Conservation (phyloP, 2,329 filamentous ascomycete genomes). For the Colletotrichum acutatum region DNA sequence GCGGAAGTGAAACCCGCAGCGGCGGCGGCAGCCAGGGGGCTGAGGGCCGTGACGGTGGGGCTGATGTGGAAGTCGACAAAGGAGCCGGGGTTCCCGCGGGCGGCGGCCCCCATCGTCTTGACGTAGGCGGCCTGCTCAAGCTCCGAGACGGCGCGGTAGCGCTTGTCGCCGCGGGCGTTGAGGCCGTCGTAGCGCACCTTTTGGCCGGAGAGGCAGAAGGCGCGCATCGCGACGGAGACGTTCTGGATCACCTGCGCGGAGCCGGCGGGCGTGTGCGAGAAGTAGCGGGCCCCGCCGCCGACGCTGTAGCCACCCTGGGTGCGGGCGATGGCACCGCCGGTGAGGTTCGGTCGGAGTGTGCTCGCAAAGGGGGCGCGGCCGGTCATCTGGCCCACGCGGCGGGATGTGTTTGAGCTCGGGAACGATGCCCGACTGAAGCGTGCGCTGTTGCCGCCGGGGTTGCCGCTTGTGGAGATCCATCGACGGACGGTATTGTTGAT, state of each 20-base stretch:
- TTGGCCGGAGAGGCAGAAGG: slow-evolving; percentile 91
- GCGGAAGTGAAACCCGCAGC: slow-evolving; percentile 60
- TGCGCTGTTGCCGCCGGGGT: slow-evolving; percentile 42
- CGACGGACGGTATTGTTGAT: slow-evolving; percentile 59
- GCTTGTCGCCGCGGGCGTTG: slow-evolving; percentile 77
- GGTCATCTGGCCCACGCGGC: slow-evolving; percentile 69
- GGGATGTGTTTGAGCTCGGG: slow-evolving; percentile 60
- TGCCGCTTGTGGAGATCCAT: slow-evolving; percentile 55
- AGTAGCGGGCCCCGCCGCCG: slow-evolving; percentile 82
- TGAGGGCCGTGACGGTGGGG: slow-evolving; percentile 90
- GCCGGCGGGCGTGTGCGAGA: slow-evolving; percentile 86
- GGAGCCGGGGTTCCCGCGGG: slow-evolving; percentile 73
- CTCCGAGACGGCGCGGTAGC: slow-evolving; percentile 80
- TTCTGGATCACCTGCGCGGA: slow-evolving; percentile 94
- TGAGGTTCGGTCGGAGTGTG: slow-evolving; percentile 90
- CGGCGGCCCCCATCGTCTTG: slow-evolving; percentile 71
- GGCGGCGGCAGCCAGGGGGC: slow-evolving; percentile 70
- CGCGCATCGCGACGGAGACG: slow-evolving; percentile 91
- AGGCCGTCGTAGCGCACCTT: slow-evolving; percentile 88
- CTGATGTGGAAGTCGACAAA: slow-evolving; percentile 89
- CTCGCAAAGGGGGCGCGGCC: slow-evolving; percentile 87
- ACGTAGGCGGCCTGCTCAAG: slow-evolving; percentile 78
- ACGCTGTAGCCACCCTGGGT: slow-evolving; percentile 90
- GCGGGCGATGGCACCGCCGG: slow-evolving; percentile 84
- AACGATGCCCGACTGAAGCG: slow-evolving; percentile 61